Percentiles rank a stretch among this genome's conserved stretches.
Conservation (phyloP, 2,329 filamentous ascomycete species). For the Stagonosporopsis vannaccii region DNA sequence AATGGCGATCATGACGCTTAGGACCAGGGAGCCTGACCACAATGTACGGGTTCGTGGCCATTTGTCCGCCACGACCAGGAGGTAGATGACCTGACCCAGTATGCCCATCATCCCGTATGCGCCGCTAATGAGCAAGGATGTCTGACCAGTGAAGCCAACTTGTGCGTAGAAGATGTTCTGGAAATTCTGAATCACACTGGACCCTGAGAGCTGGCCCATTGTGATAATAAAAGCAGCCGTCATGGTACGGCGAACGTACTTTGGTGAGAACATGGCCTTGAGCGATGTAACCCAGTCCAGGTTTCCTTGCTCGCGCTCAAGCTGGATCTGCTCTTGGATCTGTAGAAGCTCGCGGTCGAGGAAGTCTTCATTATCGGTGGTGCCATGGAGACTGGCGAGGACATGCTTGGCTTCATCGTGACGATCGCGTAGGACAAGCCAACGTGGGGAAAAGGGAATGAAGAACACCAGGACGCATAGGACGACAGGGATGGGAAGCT, state of each 20-base stretch:
- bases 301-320: neutral
- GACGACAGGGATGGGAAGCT: neutral
- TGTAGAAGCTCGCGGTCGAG: neutral
- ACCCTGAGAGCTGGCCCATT: constrained; percentile 3
- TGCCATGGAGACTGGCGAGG: no score
- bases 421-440: no score
- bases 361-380: neutral
- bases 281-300: neutral
- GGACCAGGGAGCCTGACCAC: neutral
- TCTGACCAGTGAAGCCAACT: neutral
- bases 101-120: constrained; percentile 3
- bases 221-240: constrained; percentile 8
- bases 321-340: neutral
- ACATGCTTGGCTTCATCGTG: no score
- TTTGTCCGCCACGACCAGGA: neutral
- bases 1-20: neutral
- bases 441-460: no score
- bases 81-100: neutral
- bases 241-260: constrained; percentile 7
- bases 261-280: constrained; percentile 2
- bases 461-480: no score
- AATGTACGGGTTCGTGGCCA: neutral
- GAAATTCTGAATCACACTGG: constrained; percentile 7
- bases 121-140: constrained; percentile 1
- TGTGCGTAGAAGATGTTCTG: constrained; percentile 6